A percentile compares a stretch with the other conserved stretches of the same genome.
phyloP scores from a whole-genome alignment of 768 basidiomycete genomes.

The Hirschioporus abietinus region DNA sequence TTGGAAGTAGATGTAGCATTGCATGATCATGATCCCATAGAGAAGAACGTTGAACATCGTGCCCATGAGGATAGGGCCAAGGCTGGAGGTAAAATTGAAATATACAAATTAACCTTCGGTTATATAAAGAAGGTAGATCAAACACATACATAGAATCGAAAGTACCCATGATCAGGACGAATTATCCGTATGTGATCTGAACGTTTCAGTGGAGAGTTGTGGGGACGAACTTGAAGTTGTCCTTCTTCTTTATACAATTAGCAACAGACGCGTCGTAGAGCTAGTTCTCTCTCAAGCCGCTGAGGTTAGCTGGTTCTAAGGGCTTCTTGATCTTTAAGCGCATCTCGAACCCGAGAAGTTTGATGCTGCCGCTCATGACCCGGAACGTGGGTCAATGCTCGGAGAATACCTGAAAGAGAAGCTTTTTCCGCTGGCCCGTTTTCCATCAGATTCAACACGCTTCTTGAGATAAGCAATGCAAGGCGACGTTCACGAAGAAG shows the following conservation, averaged over 20 bases:
- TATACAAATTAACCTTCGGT: neutral
- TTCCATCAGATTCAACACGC: neutral
- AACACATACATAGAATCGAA: neutral
- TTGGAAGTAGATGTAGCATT: conserved; percentile 11
- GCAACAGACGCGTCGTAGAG: neutral
- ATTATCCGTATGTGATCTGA: neutral
- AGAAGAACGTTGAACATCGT: conserved; percentile 11
- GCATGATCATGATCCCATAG: conserved; percentile 13
- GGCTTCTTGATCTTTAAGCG: neutral
- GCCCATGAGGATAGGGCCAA: conserved; percentile 14
- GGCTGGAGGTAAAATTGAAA: conserved; percentile 7
- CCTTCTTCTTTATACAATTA: neutral
- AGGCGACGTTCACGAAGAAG: neutral
- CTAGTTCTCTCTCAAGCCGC: neutral
- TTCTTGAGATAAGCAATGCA: neutral
- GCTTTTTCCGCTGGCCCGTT: neutral
- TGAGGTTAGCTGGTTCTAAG: neutral
- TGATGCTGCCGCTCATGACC: neutral
- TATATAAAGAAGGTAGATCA: neutral
- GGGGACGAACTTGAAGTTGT: neutral
- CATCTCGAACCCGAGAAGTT: neutral
- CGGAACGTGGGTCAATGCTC: neutral
- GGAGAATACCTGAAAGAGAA: neutral
- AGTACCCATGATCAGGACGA: neutral
- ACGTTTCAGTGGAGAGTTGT: neutral